phyloP scores from a whole-genome alignment of 257 asterid species.

The Ocimum tenuiflorum region DNA sequence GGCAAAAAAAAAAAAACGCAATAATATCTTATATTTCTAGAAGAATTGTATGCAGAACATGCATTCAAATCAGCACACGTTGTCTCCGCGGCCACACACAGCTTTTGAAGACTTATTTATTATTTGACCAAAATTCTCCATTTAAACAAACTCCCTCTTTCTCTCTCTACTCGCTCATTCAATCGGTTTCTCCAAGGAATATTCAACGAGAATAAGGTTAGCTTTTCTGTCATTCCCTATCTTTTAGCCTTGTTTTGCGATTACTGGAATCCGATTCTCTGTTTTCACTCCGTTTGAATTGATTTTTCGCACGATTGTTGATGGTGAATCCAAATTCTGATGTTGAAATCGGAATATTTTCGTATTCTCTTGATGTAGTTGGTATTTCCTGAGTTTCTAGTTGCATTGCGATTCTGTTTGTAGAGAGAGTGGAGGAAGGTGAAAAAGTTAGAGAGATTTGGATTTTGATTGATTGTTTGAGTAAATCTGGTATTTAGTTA shows the following conservation, averaged over 20 bases:
- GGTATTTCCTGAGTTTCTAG: constrained; percentile 18
- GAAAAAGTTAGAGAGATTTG: not conserved
- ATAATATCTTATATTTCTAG: no score
- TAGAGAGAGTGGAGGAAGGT: constrained; percentile 19
- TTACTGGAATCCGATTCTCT: no score
- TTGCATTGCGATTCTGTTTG: constrained; percentile 18
- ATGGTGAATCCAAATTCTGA: not conserved
- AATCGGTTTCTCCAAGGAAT: constrained; percentile 16
- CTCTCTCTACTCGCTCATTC: constrained; percentile 8
- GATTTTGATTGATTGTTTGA: not conserved
- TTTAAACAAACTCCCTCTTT: not conserved
- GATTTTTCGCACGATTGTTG: constrained; percentile 18
- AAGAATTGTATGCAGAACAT: constrained; percentile 14
- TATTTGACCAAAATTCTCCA: constrained; percentile 15
- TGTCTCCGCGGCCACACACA: constrained; percentile 26
- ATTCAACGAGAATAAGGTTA: constrained; percentile 11
- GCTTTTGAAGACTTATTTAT: constrained; percentile 19
- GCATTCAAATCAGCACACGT: constrained; percentile 23
- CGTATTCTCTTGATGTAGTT: constrained; percentile 20
- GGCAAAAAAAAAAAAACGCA: constrained; percentile 19
- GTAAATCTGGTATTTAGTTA: not conserved
- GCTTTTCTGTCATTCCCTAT: constrained; percentile 14
- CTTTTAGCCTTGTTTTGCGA: no score
- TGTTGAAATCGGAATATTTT: constrained; percentile 16
- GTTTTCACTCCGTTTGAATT: no score